Evolutionary conservation across 2,329 filamentous ascomycete species (phyloP).

Genomic region (Aureobasidium sp.): DNA sequence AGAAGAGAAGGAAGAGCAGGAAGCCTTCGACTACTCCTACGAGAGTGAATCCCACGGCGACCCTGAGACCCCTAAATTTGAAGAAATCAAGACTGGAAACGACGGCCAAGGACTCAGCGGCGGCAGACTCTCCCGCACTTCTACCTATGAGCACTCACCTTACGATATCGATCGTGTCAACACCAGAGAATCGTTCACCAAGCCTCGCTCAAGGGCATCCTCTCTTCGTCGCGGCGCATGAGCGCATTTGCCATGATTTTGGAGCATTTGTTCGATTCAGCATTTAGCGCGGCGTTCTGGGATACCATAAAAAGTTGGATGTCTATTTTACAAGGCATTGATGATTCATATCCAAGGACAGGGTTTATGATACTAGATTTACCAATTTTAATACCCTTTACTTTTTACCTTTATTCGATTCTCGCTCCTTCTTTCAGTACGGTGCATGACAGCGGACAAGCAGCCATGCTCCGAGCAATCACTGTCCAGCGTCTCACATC

Average conservation of each 20-base stretch:
- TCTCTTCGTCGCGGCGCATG: constrained; percentile 4
- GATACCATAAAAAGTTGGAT: constrained; percentile 12
- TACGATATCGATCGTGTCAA: constrained; percentile 45
- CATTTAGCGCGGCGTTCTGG: constrained; percentile 7
- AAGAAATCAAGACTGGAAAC: constrained; percentile 32
- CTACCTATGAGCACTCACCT: constrained; percentile 36
- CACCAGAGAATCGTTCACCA: constrained; percentile 40
- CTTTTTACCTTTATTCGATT: not conserved
- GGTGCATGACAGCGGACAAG: too few species aligned
- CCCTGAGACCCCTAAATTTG: constrained; percentile 27
- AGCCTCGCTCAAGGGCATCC: constrained; percentile 14
- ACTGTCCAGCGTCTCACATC: too few species aligned
- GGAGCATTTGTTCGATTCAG: not conserved
- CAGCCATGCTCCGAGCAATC: too few species aligned
- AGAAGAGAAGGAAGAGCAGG: constrained; percentile 28
- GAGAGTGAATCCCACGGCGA: constrained; percentile 10
- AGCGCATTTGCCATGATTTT: not conserved
- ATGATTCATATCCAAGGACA: not conserved
- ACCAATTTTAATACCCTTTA: not conserved
- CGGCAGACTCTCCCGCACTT: constrained; percentile 19
- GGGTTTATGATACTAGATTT: not conserved
- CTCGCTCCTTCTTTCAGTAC: too few species aligned
- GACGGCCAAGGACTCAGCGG: constrained; percentile 18
- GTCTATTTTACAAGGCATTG: not conserved
- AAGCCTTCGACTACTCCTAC: constrained; percentile 25